A percentile compares a stretch with the other conserved stretches of the same genome.
Evolutionary conservation across 371 early-diverging fungal species (phyloP).

Genomic region (Mortierella sp.): DNA sequence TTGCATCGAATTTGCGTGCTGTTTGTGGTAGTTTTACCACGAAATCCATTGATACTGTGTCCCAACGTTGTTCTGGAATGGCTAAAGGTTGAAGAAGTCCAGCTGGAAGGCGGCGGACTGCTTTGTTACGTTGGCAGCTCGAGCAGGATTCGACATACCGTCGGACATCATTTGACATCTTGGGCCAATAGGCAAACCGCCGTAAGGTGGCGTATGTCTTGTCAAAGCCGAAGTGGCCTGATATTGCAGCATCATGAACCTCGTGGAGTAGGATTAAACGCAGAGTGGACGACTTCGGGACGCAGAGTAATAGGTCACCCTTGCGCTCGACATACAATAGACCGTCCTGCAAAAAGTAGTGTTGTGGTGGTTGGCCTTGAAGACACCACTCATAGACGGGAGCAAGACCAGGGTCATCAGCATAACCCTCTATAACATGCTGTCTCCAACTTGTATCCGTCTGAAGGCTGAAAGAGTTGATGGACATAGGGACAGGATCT

Average conservation of each 20-base stretch:
- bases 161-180: slow-evolving; percentile 49
- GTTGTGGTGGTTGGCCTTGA: background rate
- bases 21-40: too few relatives aligned
- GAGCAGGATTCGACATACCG: slow-evolving; percentile 57
- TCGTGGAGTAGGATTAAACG: slow-evolving; percentile 20
- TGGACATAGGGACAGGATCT: background rate
- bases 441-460: slow-evolving; percentile 8
- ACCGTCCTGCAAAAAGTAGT: too few relatives aligned
- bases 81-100: too few relatives aligned
- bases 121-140: slow-evolving; percentile 56
- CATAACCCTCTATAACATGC: slow-evolving; percentile 6
- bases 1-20: too few relatives aligned
- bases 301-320: too few relatives aligned
- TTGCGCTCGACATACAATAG: too few relatives aligned
- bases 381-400: slow-evolving; percentile 18
- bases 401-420: slow-evolving; percentile 5
- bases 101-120: too few relatives aligned
- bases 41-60: too few relatives aligned
- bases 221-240: slow-evolving; percentile 61
- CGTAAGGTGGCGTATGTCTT: slow-evolving; percentile 56
- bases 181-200: slow-evolving; percentile 57
- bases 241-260: slow-evolving; percentile 54
- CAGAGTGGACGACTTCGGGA: too few relatives aligned
- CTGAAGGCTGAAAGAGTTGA: slow-evolving; percentile 7
- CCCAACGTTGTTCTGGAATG: too few relatives aligned